Conservation (phyloP, 2,329 filamentous ascomycete genomes). For the Talaromyces sp. region DNA sequence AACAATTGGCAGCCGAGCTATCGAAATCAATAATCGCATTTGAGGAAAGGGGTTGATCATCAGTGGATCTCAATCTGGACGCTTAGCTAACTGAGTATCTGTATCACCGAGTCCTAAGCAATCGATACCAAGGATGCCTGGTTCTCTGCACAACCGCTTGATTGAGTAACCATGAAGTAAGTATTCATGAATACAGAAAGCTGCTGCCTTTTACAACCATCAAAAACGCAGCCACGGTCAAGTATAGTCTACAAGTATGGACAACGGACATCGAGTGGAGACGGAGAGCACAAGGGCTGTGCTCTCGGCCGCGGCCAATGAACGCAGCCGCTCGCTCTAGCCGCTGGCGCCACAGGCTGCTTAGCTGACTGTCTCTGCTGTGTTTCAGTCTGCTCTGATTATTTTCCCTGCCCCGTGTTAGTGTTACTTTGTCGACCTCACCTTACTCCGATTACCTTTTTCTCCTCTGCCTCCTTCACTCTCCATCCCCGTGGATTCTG, state of each 20-base stretch:
- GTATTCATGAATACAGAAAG: not conserved
- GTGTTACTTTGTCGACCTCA: not conserved
- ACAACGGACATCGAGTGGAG: not conserved
- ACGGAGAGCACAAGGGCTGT: not conserved
- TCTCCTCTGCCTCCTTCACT: not conserved
- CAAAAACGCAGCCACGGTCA: too few relatives aligned
- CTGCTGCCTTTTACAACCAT: not conserved
- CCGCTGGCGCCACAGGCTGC: slow-evolving; percentile 5
- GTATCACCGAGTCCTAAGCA: not conserved
- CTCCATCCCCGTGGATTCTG: not conserved
- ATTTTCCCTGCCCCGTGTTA: slow-evolving; percentile 14
- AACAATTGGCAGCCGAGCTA: not conserved
- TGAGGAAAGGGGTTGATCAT: not conserved
- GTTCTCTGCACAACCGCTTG: not conserved
- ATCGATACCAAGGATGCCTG: too few relatives aligned
- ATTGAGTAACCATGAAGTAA: not conserved
- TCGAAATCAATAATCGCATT: not conserved
- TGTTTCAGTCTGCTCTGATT: slow-evolving; percentile 9
- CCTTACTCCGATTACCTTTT: not conserved
- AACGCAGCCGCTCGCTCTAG: not conserved
- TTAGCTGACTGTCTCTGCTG: slow-evolving; percentile 8
- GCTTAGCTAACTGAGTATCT: not conserved
- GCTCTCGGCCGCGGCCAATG: not conserved
- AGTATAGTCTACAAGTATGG: not conserved
- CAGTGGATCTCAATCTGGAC: slow-evolving; percentile 5